A percentile compares a stretch with the other conserved stretches of the same genome.
Conservation (phyloP, 805 yeast genomes). For the Candida patagonica region DNA sequence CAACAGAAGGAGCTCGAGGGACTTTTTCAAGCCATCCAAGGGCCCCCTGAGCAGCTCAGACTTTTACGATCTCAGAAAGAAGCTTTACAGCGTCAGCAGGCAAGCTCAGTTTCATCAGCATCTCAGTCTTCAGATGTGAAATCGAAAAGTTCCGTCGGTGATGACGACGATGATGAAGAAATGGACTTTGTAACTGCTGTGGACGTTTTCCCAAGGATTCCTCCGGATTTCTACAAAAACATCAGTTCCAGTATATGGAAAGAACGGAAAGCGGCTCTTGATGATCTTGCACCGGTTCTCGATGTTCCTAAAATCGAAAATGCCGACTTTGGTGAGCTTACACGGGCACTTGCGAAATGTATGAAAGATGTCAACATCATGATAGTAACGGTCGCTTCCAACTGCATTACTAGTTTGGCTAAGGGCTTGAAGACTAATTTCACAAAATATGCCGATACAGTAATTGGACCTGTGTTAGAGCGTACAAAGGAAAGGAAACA, state of each 20-base stretch:
- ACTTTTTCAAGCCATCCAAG: constrained; percentile 46
- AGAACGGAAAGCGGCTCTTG: constrained; percentile 79
- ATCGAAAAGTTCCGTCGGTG: constrained; percentile 40
- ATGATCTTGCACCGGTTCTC: constrained; percentile 38
- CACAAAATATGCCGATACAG: constrained; percentile 40
- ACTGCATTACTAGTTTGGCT: constrained; percentile 50
- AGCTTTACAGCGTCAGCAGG: constrained; percentile 27
- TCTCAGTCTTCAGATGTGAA: constrained; percentile 22
- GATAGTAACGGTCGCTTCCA: constrained; percentile 73
- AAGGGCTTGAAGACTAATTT: constrained; percentile 54
- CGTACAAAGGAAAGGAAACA: constrained; percentile 84
- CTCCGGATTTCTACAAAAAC: constrained; percentile 47
- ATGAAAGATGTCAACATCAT: constrained; percentile 84
- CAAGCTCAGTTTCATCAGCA: constrained; percentile 15
- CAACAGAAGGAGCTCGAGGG: constrained; percentile 78
- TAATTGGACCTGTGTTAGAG: constrained; percentile 60
- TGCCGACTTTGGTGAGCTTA: constrained; percentile 58
- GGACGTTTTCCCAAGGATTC: constrained; percentile 56
- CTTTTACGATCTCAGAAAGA: constrained; percentile 45
- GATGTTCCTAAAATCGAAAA: constrained; percentile 43
- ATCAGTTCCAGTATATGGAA: constrained; percentile 74
- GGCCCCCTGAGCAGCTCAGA: constrained; percentile 40
- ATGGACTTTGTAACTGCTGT: constrained; percentile 63
- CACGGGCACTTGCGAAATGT: constrained; percentile 56
- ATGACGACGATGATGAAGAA: constrained; percentile 39